Evolutionary conservation across 352 stramenopile species (phyloP).

Genomic region (Globisporangium cystogenes): DNA sequence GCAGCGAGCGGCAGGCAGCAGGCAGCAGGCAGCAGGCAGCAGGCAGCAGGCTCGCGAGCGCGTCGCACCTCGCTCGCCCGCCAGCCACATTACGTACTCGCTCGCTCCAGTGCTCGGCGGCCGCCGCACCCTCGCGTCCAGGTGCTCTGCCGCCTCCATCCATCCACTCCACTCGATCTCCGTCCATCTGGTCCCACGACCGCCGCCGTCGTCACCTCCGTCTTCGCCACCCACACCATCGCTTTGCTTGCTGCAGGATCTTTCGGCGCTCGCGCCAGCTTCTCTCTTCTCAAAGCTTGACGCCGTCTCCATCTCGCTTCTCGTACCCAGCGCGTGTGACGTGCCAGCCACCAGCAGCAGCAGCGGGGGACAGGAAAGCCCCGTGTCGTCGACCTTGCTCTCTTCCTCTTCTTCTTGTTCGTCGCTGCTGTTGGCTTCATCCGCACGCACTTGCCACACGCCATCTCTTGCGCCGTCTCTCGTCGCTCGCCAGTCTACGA

Average conservation of each 20-base stretch:
- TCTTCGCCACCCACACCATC: not conserved
- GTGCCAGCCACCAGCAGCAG: not conserved
- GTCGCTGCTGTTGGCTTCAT: no score
- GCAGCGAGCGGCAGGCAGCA: not conserved
- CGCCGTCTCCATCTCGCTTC: not conserved
- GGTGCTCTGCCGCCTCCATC: constrained; percentile 1
- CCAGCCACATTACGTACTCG: not conserved
- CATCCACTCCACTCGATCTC: not conserved
- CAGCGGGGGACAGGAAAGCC: not conserved
- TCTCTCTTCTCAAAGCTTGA: not conserved
- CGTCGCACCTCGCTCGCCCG: not conserved
- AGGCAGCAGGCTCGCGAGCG: no score
- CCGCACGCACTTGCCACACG: no score
- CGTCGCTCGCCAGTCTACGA: not conserved
- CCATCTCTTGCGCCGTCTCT: no score
- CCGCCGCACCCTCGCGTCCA: not conserved
- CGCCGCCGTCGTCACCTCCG: no score
- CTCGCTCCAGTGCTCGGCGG: not conserved
- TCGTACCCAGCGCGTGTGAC: not conserved
- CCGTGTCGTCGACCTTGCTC: not conserved
- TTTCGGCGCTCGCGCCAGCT: not conserved
- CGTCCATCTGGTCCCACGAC: not conserved
- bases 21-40: not conserved
- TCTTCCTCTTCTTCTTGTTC: no score
- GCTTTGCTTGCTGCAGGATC: not conserved